Evolutionary conservation across 768 basidiomycete species (phyloP), one percentile per base, ranked within the genome.

Genomic region (Calvatia gigantea): DNA sequence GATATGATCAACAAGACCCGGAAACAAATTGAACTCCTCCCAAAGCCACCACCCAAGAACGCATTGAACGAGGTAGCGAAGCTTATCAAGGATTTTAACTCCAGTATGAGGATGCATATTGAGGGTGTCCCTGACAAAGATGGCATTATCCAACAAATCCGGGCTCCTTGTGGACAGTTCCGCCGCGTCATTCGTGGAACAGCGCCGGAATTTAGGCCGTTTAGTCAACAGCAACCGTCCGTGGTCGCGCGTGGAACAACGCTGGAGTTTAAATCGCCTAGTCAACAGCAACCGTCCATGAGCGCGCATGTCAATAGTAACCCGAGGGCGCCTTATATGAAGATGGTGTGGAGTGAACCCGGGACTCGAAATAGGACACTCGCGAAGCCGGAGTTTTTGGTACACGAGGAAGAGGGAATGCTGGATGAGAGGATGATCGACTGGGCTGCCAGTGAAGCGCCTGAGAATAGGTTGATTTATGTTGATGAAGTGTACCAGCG

Each of bases 201-300:
- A 0, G 79, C 83, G 0, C 87, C 87, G 0, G 63, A 76, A 2
- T 89, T 90, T 57, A 58, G 73, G 5, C 85, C 86, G 0, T 83
- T 78, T 58, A n/a, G n/a, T n/a, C n/a, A n/a, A n/a, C n/a, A n/a
- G n/a, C n/a, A n/a, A n/a, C n/a, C n/a, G n/a, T n/a, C n/a, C n/a
- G n/a, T n/a, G n/a, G n/a, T n/a, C n/a, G n/a, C n/a, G n/a, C n/a
- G n/a, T n/a, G n/a, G n/a, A n/a, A n/a, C n/a, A n/a, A n/a, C n/a
- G n/a, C n/a, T n/a, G n/a, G n/a, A n/a, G n/a, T n/a, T n/a, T n/a
- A n/a, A n/a, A n/a, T n/a, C n/a, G n/a, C n/a, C n/a, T n/a, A n/a
- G n/a, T n/a, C n/a, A n/a, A n/a, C n/a, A n/a, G n/a, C n/a, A n/a
- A n/a, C n/a, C n/a, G n/a, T n/a, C n/a, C n/a, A n/a, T n/a, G n/a